Evolutionary conservation across 148 eudicot genomes (phyloP).

Genomic region (Heliosperma pusillum): DNA sequence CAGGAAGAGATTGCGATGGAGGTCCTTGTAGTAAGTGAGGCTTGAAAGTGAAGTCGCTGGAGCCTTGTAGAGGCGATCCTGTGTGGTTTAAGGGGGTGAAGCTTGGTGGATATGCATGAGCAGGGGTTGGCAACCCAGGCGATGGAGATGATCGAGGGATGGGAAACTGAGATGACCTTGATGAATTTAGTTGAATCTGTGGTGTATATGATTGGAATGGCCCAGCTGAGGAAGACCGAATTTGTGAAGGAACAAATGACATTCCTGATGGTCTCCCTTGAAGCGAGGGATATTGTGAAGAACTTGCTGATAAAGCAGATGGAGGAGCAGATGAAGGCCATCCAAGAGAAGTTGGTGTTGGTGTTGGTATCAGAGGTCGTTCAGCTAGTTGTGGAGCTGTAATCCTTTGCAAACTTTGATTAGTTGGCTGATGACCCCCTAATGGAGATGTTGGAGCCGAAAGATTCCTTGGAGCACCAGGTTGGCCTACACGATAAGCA

Average conservation of each 20-base stretch:
- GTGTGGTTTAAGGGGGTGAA: constrained; percentile 43
- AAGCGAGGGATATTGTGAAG: constrained; percentile 32
- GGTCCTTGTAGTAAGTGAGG: constrained; percentile 52
- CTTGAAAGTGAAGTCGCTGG: constrained; percentile 73
- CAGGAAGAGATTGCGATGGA: constrained; percentile 32
- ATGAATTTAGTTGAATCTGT: constrained; percentile 25
- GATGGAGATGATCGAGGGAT: constrained; percentile 32
- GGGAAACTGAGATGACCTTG: constrained; percentile 37
- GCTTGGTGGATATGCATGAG: constrained; percentile 34
- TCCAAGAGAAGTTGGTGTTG: constrained; percentile 35
- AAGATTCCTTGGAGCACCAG: constrained; percentile 41
- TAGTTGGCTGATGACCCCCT: constrained; percentile 30
- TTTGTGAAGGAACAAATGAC: constrained; percentile 31
- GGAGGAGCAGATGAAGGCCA: constrained; percentile 33
- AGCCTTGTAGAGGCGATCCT: constrained; percentile 37
- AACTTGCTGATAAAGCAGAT: constrained; percentile 15
- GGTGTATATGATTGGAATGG: constrained; percentile 32
- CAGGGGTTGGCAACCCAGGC: constrained; percentile 31
- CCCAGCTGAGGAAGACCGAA: constrained; percentile 33
- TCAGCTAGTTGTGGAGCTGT: constrained; percentile 27
- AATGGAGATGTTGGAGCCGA: constrained; percentile 25
- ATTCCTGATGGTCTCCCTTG: constrained; percentile 30
- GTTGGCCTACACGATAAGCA: constrained; percentile 37
- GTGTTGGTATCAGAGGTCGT: constrained; percentile 26
- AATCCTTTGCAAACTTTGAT: constrained; percentile 28